Evolutionary conservation across 2,329 filamentous ascomycete genomes (phyloP), one percentile per base, ranked within the genome.

Genomic region (Pseudogymnoascus sp.): DNA sequence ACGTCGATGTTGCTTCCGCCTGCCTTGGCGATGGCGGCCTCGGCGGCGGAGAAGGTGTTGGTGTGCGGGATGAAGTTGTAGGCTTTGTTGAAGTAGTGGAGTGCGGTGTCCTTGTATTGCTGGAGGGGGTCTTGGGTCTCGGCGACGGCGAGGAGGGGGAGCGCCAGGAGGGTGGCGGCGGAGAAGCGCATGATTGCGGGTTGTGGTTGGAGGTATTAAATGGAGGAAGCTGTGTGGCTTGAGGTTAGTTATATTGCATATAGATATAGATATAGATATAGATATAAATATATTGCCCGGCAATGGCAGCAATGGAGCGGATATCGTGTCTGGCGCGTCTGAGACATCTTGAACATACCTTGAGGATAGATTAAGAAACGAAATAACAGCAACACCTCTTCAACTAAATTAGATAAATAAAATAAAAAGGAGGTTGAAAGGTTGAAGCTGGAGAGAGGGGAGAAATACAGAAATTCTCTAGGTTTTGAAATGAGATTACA

Each of bases 101-200:
- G 81, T 73, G 85, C 82, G 71, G 86, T 82, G 36, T 82, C 83
- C 73, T 82, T 80, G 73, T 84, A 84, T 71, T 85, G 78, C 59
- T 78, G 77, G 62, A 77, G 58, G 75, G 77, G 66, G 65, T 80
- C 78, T 63, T 83, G 80, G 25, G 66, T 76, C 75, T 82, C 80
- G 20, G 78, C 79, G 35, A 75, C 75, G 57, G 76, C 78, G 66
- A 86, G 75, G 14, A 83, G 74, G 66, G 84, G 82, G 71, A 87
- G 75, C 57, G 80, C 79, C 69, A 83, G 74, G 59, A 81, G 69
- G 60, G 80, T 66, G 65, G 78, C 71, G 62, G 74, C 70, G 61
- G 82, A 80, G 75, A 86, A 80, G 71, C 82, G 84, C 84, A 87
- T 87, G 36, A 22, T 58, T 66, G 60, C 58, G 58, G 60, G 9